Evolutionary conservation across 2,329 filamentous ascomycete genomes (phyloP).

Genomic region (Hymenoscyphus occultus): DNA sequence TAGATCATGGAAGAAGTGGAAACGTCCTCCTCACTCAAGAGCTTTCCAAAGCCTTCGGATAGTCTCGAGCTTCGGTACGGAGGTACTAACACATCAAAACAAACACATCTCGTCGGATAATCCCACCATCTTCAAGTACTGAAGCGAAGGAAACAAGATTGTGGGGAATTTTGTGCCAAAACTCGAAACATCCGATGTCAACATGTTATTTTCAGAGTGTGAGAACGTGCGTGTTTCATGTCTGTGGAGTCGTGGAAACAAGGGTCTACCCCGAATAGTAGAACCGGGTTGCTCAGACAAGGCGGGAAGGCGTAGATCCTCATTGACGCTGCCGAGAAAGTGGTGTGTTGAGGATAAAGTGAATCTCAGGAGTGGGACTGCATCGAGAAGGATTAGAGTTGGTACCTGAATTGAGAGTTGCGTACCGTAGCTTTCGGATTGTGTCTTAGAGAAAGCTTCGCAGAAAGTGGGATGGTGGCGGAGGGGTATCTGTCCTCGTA

Average conservation of each 20-base stretch:
- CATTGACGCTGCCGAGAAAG: neutral
- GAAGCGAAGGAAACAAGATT: neutral
- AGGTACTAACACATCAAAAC: neutral
- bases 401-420: neutral
- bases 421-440: neutral
- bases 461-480: neutral
- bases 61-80: neutral
- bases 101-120: neutral
- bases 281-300: neutral
- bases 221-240: neutral
- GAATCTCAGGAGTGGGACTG: neutral
- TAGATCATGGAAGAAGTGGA: neutral
- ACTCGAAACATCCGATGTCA: neutral
- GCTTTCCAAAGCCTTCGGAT: neutral
- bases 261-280: neutral
- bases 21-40: neutral
- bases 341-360: neutral
- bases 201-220: neutral
- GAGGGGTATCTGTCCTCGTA: neutral
- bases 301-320: neutral
- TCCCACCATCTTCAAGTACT: neutral
- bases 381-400: neutral
- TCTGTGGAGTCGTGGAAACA: constrained; percentile 1
- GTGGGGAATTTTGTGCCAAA: neutral
- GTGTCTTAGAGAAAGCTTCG: neutral